Base-by-base conservation (phyloP, 495 filamentous ascomycete species). In the Talaromyces proteolyticus region DNA sequence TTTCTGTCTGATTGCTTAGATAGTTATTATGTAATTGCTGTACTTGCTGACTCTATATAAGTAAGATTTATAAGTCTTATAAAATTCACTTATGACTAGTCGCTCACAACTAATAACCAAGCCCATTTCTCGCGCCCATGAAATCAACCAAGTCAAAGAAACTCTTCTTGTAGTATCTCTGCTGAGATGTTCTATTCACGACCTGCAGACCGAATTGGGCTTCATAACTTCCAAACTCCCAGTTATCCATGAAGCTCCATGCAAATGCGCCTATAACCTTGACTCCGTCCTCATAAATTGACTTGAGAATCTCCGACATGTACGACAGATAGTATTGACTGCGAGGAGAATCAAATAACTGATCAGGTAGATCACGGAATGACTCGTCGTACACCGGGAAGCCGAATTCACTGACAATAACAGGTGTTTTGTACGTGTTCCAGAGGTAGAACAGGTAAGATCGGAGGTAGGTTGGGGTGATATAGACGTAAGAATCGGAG, bases 111-210 rank as follows among this genome's bases (percentile, higher is more conserved):
- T 34, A 34, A 4, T 34, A 34, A 34, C 29, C 29, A 10, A 34
- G 29, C 4, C 29, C 29, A 34, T 34, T 34, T 34, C 29, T 34
- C 29, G 44, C 44, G 5, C 26, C 26, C 44, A 47, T 29, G 20
- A 73, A 76, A 57, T 70, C 68, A 17, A 76, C 68, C 38, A 72
- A 37, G 40, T 76, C 72, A 51, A 76, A 76, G 40, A 75, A 69
- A 47, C 69, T 73, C 56, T 68, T 68, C 57, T 75, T 75, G 49
- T 63, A 76, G 17, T 52, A 52, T n/a, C 73, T 51, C 39, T 70
- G 51, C 39, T 63, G 64, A 3, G 57, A 66, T 1, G 65, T 71
- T n/a, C 62, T 54, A 54, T 75, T 69, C 2, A 77, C 66, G 0
- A 52, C 54, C 50, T 74, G 73, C 34, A 74, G 50, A 0, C 73